Base-by-base conservation (phyloP, 257 asterid species). In the Penstemon davidsonii region DNA sequence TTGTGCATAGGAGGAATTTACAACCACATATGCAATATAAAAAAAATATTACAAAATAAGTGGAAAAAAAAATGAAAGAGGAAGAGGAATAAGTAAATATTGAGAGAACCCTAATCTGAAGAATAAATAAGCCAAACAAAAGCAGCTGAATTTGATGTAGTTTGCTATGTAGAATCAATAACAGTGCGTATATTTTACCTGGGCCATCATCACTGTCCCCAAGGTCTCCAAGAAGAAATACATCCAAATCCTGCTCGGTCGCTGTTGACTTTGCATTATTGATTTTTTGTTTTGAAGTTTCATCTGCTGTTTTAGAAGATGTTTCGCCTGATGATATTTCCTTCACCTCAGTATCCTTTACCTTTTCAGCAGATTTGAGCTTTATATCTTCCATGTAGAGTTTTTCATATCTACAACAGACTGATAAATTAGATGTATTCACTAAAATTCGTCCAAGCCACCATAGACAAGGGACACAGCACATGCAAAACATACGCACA, bases 231-330 rank as follows among this genome's bases (percentile, higher is more conserved):
- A 93, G 89, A 69, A 93, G 97, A 80, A 88, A 93, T 37, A 86
- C 90, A 68, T 93, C 99, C 86, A 94, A 84, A 82, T 94, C 99
- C 82, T 88, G 87, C 72, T 94, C 99, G 39, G 96, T 78, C 68
- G 87, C 69, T 63, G 84, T 74, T 64, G 88, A 54, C 68, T 81
- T 75, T 37, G 53, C 61, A 75, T 66, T 79, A 64, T 84, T 84
- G 66, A 66, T 84, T 76, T 83, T 81, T 47, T 70, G 79, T 66
- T 82, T 80, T 25, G 80, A 70, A 64, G 37, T 72, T 60, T 25
- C 87, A 43, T 67, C 79, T 52, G 62, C 69, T 54, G 66, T 69
- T 73, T 62, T 78, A 59, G 91, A 70, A 47, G 90, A 71, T 72
- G 80, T 68, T 78, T 73, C 94, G 13, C 73, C 81, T 7, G 85